Percentiles rank a stretch among this genome's conserved stretches.
These are phyloP conservation scores for Diaporthe batatas DNA, from an alignment of 2,329 filamentous ascomycete genomes.

Conservation along the genomic window DNA sequence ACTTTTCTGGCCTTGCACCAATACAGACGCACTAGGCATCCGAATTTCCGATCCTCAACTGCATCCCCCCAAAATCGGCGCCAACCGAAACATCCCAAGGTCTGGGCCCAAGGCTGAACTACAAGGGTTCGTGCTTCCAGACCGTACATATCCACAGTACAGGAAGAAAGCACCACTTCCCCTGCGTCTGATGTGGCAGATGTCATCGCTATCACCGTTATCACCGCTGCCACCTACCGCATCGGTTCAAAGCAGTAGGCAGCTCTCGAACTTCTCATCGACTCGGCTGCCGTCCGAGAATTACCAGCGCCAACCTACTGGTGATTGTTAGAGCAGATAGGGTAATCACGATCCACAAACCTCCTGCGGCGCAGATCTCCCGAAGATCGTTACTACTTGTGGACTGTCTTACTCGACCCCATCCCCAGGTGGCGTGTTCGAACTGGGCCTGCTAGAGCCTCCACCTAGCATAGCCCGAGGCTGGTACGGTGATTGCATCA, in stretches of 20 bases:
- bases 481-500: too few relatives aligned
- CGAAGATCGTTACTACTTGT: neutral
- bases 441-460: neutral
- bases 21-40: neutral
- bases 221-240: too few relatives aligned
- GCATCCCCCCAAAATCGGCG: constrained; percentile 7
- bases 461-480: neutral
- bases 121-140: neutral
- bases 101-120: neutral
- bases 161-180: neutral
- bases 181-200: neutral
- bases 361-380: neutral
- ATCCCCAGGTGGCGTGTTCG: neutral
- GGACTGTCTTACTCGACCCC: neutral
- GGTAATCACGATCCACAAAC: neutral
- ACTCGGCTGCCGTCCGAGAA: neutral
- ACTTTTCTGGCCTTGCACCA: neutral
- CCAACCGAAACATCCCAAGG: constrained; percentile 22
- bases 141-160: neutral
- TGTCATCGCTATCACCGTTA: neutral
- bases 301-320: too few relatives aligned
- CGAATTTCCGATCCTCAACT: neutral
- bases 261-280: neutral
- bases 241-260: neutral
- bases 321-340: neutral